Evolutionary conservation across 257 asterid species (phyloP).

Genomic region (Nicotiana undulata): DNA sequence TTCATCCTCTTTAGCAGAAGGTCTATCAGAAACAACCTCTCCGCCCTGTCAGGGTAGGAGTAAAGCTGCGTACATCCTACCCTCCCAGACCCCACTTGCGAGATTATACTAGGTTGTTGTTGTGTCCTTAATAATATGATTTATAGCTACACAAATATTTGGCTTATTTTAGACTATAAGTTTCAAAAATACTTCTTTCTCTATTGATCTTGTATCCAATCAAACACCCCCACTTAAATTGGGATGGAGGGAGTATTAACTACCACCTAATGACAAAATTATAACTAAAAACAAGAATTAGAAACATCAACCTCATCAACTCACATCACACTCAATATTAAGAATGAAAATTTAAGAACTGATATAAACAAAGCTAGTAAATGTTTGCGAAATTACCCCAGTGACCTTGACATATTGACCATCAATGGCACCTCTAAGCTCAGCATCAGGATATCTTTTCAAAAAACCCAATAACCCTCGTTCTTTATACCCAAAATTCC

Average conservation of each 20-base stretch:
- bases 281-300: background rate
- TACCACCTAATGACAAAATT: background rate
- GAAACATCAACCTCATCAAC: background rate
- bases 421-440: slow-evolving; percentile 84
- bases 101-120: too few species aligned
- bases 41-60: too few species aligned
- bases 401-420: slow-evolving; percentile 97
- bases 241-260: background rate
- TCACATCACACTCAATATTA: background rate
- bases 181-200: too few species aligned
- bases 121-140: too few species aligned
- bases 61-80: too few species aligned
- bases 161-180: too few species aligned
- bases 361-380: background rate
- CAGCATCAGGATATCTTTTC: slow-evolving; percentile 57
- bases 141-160: too few species aligned
- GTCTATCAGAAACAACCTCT: too few species aligned
- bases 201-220: too few species aligned
- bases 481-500: slow-evolving; percentile 56
- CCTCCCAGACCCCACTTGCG: too few species aligned
- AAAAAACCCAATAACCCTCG: slow-evolving; percentile 44
- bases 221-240: too few species aligned
- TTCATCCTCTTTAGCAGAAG: too few species aligned
- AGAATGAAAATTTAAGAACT: background rate
- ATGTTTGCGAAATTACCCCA: slow-evolving; percentile 58